Evolutionary conservation across 1,139 yeast genomes (phyloP).

Genomic region (Candida pseudoviswanathii): DNA sequence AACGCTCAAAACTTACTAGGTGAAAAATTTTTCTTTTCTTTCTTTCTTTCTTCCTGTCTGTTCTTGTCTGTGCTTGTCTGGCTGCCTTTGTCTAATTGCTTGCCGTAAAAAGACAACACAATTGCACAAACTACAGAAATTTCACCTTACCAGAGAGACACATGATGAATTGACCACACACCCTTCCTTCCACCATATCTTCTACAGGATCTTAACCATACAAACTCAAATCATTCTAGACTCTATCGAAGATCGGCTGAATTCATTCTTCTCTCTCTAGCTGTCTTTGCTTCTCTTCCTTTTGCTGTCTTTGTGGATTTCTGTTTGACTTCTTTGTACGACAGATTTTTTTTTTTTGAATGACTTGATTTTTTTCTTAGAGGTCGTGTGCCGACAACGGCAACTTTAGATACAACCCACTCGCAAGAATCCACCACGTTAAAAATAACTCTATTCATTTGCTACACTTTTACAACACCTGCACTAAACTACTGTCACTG

Average conservation of each 20-base stretch:
- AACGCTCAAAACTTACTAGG: not conserved
- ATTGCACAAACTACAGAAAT: not conserved
- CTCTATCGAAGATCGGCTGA: too few relatives aligned
- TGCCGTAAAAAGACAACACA: not conserved
- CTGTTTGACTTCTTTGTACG: too few relatives aligned
- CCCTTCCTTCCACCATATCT: too few relatives aligned
- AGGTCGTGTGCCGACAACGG: not conserved
- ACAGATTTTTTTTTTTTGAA: too few relatives aligned
- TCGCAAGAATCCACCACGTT: not conserved
- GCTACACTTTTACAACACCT: conserved; percentile 9
- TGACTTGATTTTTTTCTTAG: too few relatives aligned
- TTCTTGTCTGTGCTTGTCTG: not conserved
- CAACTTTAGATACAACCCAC: not conserved
- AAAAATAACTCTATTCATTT: not conserved
- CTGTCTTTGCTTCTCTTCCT: too few relatives aligned
- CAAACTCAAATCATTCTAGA: not conserved
- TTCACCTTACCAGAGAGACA: not conserved
- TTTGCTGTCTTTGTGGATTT: too few relatives aligned
- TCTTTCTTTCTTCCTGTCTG: not conserved
- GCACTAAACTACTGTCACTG: conserved; percentile 8
- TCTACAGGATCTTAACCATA: not conserved
- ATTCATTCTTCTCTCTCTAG: too few relatives aligned
- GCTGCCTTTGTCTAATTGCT: too few relatives aligned
- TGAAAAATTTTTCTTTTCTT: not conserved
- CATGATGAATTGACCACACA: not conserved